These are phyloP conservation scores for Phytophthora melonis DNA, from an alignment of 352 stramenopile genomes.

Conservation along the genomic window DNA sequence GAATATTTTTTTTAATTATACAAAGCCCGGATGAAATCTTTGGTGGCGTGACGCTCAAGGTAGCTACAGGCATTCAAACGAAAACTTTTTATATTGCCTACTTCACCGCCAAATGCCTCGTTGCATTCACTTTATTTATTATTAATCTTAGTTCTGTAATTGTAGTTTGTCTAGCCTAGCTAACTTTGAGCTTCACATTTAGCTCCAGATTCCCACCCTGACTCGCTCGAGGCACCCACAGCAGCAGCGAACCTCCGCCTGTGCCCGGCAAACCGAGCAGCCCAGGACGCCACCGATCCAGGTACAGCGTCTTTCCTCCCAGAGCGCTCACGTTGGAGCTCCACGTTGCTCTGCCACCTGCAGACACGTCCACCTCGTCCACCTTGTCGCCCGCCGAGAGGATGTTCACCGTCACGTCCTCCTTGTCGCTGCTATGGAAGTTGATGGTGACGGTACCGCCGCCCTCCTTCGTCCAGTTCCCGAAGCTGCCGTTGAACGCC, in stretches of 20 bases:
- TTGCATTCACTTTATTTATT: too few relatives aligned
- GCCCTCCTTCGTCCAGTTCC: slow-evolving; percentile 5
- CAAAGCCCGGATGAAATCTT: too few relatives aligned
- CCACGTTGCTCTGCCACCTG: slow-evolving; percentile 3
- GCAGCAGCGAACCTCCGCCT: slow-evolving; percentile 10
- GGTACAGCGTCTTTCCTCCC: slow-evolving; percentile 4
- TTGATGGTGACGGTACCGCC: slow-evolving; percentile 5
- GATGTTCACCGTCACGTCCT: slow-evolving; percentile 22
- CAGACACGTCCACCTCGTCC: slow-evolving; percentile 6
- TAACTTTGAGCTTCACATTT: slow-evolving; percentile 20
- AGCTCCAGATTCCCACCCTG: slow-evolving; percentile 6
- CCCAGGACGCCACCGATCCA: slow-evolving; percentile 14
- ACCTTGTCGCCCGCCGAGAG: slow-evolving; percentile 13
- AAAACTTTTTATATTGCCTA: too few relatives aligned
- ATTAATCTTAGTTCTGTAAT: too few relatives aligned
- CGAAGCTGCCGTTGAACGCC: slow-evolving; percentile 5
- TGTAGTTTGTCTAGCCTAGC: neutral
- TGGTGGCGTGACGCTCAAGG: too few relatives aligned
- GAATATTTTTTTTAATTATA: too few relatives aligned
- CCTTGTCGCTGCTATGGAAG: slow-evolving; percentile 12
- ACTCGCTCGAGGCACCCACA: slow-evolving; percentile 38
- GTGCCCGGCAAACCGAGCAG: slow-evolving; percentile 10
- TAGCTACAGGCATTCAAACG: too few relatives aligned
- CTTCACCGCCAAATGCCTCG: too few relatives aligned
- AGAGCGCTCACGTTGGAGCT: slow-evolving; percentile 6